Base-by-base conservation (phyloP, 1,139 yeast species). In the Debaryomycetaceae sp. region DNA sequence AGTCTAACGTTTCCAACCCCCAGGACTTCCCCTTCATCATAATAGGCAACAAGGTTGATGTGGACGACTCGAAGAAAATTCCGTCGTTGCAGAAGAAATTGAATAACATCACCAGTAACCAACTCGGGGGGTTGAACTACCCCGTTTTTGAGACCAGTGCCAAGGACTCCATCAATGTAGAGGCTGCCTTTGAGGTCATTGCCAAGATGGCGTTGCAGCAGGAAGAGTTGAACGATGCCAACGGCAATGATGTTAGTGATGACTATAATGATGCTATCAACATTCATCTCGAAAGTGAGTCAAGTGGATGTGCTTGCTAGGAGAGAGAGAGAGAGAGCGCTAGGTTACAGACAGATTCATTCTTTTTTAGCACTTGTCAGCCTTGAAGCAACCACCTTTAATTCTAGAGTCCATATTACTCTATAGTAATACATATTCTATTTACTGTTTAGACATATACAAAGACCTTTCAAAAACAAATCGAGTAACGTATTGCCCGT, bases 211-310 rank as follows among this genome's bases (percentile, higher is more conserved):
- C 99, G 0, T 75, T 93, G 57, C 91, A 85, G 60, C 95, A 86
- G 63, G 96, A 91, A 63, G 95, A 87, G 62, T 85, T 84, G 58
- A 90, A 86, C 54, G 95, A 93, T 42, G 87, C 87, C 52, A 89
- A 87, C 49, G 89, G 87, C 53, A 86, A 84, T 56, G 97, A 90
- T 59, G 75, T 65, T 36, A 69, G 66, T 49, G 78, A 73, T 50
- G 98, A 93, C 65, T 91, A 89, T 64, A 87, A 95, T 43, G 98
- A 93, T 66, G 97, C 98, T 38, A 91, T 93, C 52, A 91, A 91
- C 65, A 91, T 93, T 59, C 95, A 89, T 61, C 78, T 91, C 59
- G 98, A 91, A 59, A 84, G 84, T 44, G 97, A 89, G 48, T 71
- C 80, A 45, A 74, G 81, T 47, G 79, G 84, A 9, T 91, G 97